phyloP scores from a whole-genome alignment of 192 early-diverging fungal genomes.

The Coemansia javaensis region DNA sequence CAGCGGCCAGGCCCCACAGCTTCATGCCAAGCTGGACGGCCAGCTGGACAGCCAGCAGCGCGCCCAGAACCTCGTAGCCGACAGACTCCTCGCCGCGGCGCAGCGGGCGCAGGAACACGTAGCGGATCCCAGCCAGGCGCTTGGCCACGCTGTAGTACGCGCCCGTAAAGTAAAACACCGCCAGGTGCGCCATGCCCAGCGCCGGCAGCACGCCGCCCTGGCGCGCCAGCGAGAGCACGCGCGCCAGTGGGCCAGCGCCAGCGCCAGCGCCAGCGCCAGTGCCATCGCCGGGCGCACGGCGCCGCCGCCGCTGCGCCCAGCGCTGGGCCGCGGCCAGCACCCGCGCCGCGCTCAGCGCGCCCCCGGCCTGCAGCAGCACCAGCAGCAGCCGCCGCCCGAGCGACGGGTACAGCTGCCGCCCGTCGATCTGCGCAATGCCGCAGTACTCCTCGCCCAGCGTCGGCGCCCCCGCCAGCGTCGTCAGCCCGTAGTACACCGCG shows the following conservation, averaged over 20 bases:
- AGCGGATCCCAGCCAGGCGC: slow-evolving; percentile 72
- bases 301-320: slow-evolving; percentile 19
- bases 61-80: slow-evolving; percentile 84
- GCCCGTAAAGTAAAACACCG: slow-evolving; percentile 84
- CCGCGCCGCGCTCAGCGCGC: slow-evolving; percentile 1
- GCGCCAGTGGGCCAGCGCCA: slow-evolving; percentile 2
- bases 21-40: slow-evolving; percentile 55
- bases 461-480: slow-evolving; percentile 67
- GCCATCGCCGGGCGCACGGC: neutral
- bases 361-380: slow-evolving; percentile 31
- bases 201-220: slow-evolving; percentile 5
- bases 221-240: slow-evolving; percentile 4
- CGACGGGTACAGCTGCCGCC: slow-evolving; percentile 52
- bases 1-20: slow-evolving; percentile 12
- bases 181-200: slow-evolving; percentile 64
- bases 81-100: slow-evolving; percentile 63
- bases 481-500: slow-evolving; percentile 69
- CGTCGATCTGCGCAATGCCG: slow-evolving; percentile 70
- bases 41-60: slow-evolving; percentile 72
- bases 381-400: slow-evolving; percentile 28
- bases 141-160: slow-evolving; percentile 79
- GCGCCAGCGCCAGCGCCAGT: slow-evolving; percentile 2
- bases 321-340: slow-evolving; percentile 10
- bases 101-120: slow-evolving; percentile 76
- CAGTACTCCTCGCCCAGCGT: slow-evolving; percentile 97